A percentile compares a stretch with the other conserved stretches of the same genome.
These are phyloP conservation scores for Hemerocallis citrina DNA, from an alignment of 106 monocot genomes.

Conservation along the genomic window DNA sequence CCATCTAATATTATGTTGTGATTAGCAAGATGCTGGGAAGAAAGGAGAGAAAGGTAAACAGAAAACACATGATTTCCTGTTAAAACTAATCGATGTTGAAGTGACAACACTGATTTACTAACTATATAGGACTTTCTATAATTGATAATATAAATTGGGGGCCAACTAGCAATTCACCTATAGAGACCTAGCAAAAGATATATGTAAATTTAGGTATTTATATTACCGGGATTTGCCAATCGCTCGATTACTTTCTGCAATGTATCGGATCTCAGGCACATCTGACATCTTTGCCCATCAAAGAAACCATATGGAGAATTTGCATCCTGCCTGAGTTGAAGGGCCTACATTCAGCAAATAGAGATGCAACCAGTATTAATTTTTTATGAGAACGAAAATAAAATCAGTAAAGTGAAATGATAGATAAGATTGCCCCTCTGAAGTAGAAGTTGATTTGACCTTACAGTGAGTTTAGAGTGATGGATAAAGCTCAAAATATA, in stretches of 20 bases:
- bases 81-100: too few relatives aligned
- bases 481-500: too few relatives aligned
- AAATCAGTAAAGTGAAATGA: not conserved
- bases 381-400: not conserved
- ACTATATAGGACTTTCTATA: not conserved
- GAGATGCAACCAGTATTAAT: not conserved
- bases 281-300: slow-evolving; percentile 68
- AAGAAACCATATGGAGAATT: slow-evolving; percentile 34
- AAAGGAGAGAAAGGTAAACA: too few relatives aligned
- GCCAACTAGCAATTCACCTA: slow-evolving; percentile 21
- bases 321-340: slow-evolving; percentile 71
- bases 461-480: too few relatives aligned
- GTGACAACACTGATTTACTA: not conserved
- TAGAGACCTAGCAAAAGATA: not conserved
- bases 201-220: not conserved
- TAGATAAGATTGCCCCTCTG: too few relatives aligned
- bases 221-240: slow-evolving; percentile 56
- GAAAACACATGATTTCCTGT: too few relatives aligned
- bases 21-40: too few relatives aligned
- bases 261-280: slow-evolving; percentile 63
- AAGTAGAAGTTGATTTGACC: too few relatives aligned
- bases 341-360: slow-evolving; percentile 31
- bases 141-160: slow-evolving; percentile 33
- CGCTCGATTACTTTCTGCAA: slow-evolving; percentile 69
- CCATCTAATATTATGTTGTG: too few relatives aligned